Evolutionary conservation across 768 basidiomycete genomes (phyloP).

Genomic region (Pholiota molesta): DNA sequence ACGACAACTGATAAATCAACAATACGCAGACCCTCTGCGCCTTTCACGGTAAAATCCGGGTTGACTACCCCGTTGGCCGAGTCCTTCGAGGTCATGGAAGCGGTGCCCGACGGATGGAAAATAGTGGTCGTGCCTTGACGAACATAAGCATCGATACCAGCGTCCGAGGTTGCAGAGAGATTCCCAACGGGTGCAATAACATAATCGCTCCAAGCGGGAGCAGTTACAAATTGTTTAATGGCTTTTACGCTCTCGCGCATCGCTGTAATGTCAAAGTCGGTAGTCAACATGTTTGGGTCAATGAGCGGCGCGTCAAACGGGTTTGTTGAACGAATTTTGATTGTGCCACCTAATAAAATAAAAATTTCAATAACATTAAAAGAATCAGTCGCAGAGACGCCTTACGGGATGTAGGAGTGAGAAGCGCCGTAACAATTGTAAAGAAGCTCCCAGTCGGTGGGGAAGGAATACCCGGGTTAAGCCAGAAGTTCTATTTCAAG

Average conservation of each 20-base stretch:
- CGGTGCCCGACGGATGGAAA: slow-evolving; percentile 31
- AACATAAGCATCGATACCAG: slow-evolving; percentile 22
- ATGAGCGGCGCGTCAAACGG: slow-evolving; percentile 50
- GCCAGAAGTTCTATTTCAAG: slow-evolving; percentile 20
- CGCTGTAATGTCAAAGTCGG: slow-evolving; percentile 28
- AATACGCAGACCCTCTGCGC: slow-evolving; percentile 31
- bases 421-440: slow-evolving; percentile 28
- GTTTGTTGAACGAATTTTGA: slow-evolving; percentile 41
- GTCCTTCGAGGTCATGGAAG: slow-evolving; percentile 25
- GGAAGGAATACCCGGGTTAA: slow-evolving; percentile 14
- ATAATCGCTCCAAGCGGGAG: slow-evolving; percentile 28
- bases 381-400: background rate
- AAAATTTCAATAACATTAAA: background rate
- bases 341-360: slow-evolving; percentile 34
- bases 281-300: slow-evolving; percentile 46
- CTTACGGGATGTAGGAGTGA: slow-evolving; percentile 41
- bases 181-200: slow-evolving; percentile 22
- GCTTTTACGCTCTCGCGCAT: slow-evolving; percentile 25
- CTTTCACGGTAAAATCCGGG: slow-evolving; percentile 34
- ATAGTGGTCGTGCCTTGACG: slow-evolving; percentile 19
- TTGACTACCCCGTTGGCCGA: slow-evolving; percentile 33
- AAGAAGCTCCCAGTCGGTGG: slow-evolving; percentile 36
- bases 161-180: slow-evolving; percentile 21
- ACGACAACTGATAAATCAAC: slow-evolving; percentile 30
- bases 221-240: slow-evolving; percentile 23